A percentile compares a stretch with the other conserved stretches of the same genome.
These are phyloP conservation scores for Aspergillus saccharolyticus DNA, from an alignment of 495 filamentous ascomycete genomes.

Conservation along the genomic window DNA sequence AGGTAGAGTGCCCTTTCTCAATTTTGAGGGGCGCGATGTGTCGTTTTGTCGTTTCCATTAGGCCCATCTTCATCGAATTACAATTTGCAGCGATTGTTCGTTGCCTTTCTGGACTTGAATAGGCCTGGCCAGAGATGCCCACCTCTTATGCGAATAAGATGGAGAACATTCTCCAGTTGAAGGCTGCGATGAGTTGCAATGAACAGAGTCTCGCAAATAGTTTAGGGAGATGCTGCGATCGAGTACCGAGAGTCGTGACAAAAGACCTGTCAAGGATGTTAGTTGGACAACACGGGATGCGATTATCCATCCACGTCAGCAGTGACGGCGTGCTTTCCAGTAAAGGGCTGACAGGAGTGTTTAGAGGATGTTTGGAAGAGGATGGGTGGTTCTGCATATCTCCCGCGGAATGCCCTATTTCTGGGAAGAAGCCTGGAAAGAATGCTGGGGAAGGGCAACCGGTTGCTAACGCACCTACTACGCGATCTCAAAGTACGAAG, in stretches of 20 bases:
- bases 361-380: constrained; percentile 19
- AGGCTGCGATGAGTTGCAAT: neutral
- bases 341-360: constrained; percentile 18
- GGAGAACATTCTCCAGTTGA: constrained; percentile 32
- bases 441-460: constrained; percentile 32
- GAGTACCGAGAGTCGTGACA: constrained; percentile 1
- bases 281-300: constrained; percentile 4
- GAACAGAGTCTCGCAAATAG: neutral
- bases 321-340: constrained; percentile 11
- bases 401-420: constrained; percentile 28
- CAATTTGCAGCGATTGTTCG: constrained; percentile 7
- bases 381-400: constrained; percentile 16
- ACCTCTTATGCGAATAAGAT: constrained; percentile 27
- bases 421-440: constrained; percentile 26
- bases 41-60: constrained; percentile 37
- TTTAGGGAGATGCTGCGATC: neutral
- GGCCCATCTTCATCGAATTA: constrained; percentile 9
- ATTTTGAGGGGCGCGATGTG: constrained; percentile 72
- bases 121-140: constrained; percentile 23
- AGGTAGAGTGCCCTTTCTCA: constrained; percentile 55
- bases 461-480: constrained; percentile 22
- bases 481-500: constrained; percentile 4
- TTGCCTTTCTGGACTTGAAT: constrained; percentile 6
- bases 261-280: neutral
- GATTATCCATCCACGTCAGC: constrained; percentile 6